Conservation (phyloP, 768 basidiomycete genomes). For the Boletus sensibilis region DNA sequence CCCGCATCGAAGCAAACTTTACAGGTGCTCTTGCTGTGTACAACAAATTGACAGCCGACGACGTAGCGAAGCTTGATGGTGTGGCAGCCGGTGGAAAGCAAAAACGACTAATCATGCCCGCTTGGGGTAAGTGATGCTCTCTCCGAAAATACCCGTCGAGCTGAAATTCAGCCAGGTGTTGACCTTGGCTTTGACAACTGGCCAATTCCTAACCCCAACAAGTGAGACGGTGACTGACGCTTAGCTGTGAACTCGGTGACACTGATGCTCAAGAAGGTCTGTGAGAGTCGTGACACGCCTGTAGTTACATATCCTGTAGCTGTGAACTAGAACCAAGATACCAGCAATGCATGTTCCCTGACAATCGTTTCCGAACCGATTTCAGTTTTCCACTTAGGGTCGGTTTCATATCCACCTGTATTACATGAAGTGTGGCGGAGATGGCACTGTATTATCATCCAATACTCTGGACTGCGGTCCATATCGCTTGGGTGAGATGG, state of each 20-base stretch:
- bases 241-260: not conserved
- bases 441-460: not conserved
- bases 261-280: not conserved
- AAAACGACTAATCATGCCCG: slow-evolving; percentile 64
- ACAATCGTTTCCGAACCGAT: not conserved
- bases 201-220: slow-evolving; percentile 26
- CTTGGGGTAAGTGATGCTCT: slow-evolving; percentile 56
- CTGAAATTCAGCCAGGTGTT: slow-evolving; percentile 42
- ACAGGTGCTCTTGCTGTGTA: slow-evolving; percentile 48
- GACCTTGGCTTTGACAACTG: slow-evolving; percentile 74
- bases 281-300: not conserved
- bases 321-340: not conserved
- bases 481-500: too few species aligned
- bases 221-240: not conserved
- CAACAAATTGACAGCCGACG: slow-evolving; percentile 46
- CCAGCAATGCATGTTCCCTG: not conserved
- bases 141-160: slow-evolving; percentile 2
- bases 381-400: not conserved
- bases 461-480: too few species aligned
- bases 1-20: slow-evolving; percentile 63
- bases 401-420: not conserved
- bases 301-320: not conserved
- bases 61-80: slow-evolving; percentile 55
- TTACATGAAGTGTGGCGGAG: slow-evolving; percentile 1
- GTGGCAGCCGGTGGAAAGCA: slow-evolving; percentile 62